Percentiles rank a stretch among this genome's conserved stretches.
phyloP scores from a whole-genome alignment of 768 basidiomycete genomes.

The Boletus eberwhitei region DNA sequence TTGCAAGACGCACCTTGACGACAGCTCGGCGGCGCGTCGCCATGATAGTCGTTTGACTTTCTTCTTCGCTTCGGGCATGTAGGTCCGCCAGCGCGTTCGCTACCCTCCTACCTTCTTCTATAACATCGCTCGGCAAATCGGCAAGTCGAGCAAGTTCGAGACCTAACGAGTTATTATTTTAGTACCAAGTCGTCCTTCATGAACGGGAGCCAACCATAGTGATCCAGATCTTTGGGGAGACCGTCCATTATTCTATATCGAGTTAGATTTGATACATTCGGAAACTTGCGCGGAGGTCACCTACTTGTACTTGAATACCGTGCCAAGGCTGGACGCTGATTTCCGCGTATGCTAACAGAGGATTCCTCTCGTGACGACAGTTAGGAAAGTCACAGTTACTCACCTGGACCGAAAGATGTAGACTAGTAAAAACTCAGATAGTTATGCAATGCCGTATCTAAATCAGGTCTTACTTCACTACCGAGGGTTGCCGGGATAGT shows the following conservation, averaged over 20 bases:
- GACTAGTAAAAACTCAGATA: slow-evolving; percentile 38
- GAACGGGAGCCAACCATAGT: slow-evolving; percentile 57
- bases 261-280: not conserved
- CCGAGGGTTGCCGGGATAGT: slow-evolving; percentile 71
- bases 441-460: not conserved
- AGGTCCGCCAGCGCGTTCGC: slow-evolving; percentile 56
- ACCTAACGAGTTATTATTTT: slow-evolving; percentile 45
- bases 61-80: slow-evolving; percentile 54
- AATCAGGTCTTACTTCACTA: slow-evolving; percentile 61
- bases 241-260: slow-evolving; percentile 69
- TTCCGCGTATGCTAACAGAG: slow-evolving; percentile 48
- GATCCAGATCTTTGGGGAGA: slow-evolving; percentile 52
- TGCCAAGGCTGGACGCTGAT: slow-evolving; percentile 57
- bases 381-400: not conserved
- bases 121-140: slow-evolving; percentile 73
- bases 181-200: not conserved
- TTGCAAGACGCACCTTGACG: slow-evolving; percentile 50
- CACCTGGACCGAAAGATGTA: slow-evolving; percentile 82
- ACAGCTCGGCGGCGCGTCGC: slow-evolving; percentile 64
- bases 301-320: slow-evolving; percentile 79
- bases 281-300: not conserved
- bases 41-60: slow-evolving; percentile 59
- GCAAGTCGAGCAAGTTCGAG: slow-evolving; percentile 86
- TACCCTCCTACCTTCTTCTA: slow-evolving; percentile 59
- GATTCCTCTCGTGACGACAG: not conserved